Evolutionary conservation across 1,139 yeast species (phyloP).

Genomic region (Suhomyces bribrorum): DNA sequence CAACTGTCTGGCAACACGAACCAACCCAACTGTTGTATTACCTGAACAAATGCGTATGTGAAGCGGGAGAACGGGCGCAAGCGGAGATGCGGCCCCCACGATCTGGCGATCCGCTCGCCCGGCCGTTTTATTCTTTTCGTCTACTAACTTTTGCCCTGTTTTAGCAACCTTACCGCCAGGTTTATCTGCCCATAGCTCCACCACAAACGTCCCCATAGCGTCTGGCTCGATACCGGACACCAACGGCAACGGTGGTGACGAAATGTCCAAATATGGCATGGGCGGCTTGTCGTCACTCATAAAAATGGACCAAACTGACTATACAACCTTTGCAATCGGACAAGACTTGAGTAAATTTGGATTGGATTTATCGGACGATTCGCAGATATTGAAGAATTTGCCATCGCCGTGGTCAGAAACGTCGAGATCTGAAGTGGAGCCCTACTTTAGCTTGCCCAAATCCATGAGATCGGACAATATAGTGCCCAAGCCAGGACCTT

Average conservation of each 20-base stretch:
- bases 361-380: conserved; percentile 53
- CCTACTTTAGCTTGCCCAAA: conserved; percentile 63
- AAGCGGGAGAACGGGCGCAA: too few relatives aligned
- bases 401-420: conserved; percentile 96
- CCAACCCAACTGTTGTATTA: not conserved
- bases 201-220: conserved; percentile 7
- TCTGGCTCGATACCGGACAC: conserved; percentile 2
- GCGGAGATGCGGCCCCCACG: too few relatives aligned
- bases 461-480: conserved; percentile 53
- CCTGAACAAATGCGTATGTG: conserved; percentile 6
- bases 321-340: conserved; percentile 76
- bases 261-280: conserved; percentile 70
- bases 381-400: conserved; percentile 65
- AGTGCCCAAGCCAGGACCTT: conserved; percentile 33
- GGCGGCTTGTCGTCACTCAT: conserved; percentile 70
- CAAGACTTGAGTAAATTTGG: conserved; percentile 79
- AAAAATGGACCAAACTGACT: conserved; percentile 66
- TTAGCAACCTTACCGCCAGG: conserved; percentile 37
- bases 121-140: not conserved
- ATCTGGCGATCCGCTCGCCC: too few relatives aligned
- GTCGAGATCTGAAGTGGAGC: conserved; percentile 88
- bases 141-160: conserved; percentile 10
- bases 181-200: conserved; percentile 20
- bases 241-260: conserved; percentile 15
- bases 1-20: not conserved